Evolutionary conservation across 2,329 filamentous ascomycete species (phyloP).

Genomic region (Trichothecium sympodiale): DNA sequence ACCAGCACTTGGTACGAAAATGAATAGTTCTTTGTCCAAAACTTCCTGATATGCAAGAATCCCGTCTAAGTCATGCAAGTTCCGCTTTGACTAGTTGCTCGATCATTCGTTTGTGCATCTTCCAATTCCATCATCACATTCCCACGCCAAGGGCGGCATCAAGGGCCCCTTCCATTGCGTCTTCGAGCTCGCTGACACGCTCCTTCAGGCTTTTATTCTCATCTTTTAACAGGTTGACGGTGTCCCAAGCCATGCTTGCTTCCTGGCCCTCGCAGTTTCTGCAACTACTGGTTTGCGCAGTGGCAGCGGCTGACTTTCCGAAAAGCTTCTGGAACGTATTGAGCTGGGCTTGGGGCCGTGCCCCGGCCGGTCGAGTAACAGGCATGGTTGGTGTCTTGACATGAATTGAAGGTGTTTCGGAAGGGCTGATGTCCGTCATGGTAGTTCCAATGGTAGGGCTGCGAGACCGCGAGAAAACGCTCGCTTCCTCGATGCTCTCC

Average conservation of each 20-base stretch:
- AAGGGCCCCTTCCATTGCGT: slow-evolving; percentile 48
- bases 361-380: slow-evolving; percentile 10
- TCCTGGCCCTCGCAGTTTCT: slow-evolving; percentile 47
- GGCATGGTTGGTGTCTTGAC: slow-evolving; percentile 13
- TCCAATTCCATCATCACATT: slow-evolving; percentile 15
- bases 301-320: slow-evolving; percentile 25
- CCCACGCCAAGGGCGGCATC: slow-evolving; percentile 47
- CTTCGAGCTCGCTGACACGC: slow-evolving; percentile 46
- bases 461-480: slow-evolving; percentile 49
- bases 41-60: no score
- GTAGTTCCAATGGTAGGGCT: slow-evolving; percentile 40
- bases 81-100: no score
- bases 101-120: no score
- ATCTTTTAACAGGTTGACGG: slow-evolving; percentile 47
- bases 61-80: no score
- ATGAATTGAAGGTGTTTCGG: slow-evolving; percentile 9
- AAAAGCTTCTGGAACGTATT: slow-evolving; percentile 30
- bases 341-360: slow-evolving; percentile 29
- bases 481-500: slow-evolving; percentile 36
- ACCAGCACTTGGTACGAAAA: no score
- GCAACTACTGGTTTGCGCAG: slow-evolving; percentile 26
- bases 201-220: slow-evolving; percentile 53
- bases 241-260: slow-evolving; percentile 52
- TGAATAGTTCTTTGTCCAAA: no score
- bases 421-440: slow-evolving; percentile 18